phyloP scores from a whole-genome alignment of 2,329 filamentous ascomycete genomes.

The Spiromastix sp. region DNA sequence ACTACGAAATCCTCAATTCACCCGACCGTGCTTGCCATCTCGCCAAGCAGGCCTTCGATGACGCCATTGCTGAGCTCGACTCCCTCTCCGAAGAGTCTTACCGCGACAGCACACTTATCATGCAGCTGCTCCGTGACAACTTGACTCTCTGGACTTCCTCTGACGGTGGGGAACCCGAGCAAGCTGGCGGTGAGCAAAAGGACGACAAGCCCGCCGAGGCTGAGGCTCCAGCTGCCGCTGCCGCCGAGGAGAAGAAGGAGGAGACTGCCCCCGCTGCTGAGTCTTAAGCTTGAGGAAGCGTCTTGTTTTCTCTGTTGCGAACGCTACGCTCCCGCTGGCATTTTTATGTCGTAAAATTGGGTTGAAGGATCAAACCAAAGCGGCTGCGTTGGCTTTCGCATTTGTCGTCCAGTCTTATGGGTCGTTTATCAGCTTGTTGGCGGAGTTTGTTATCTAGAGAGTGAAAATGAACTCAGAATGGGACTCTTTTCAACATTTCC shows the following conservation, averaged over 20 bases:
- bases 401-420: slow-evolving; percentile 22
- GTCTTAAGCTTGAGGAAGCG: slow-evolving; percentile 18
- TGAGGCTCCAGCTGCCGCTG: slow-evolving; percentile 24
- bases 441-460: slow-evolving; percentile 35
- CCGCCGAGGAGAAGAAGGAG: not conserved
- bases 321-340: slow-evolving; percentile 17
- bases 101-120: slow-evolving; percentile 97
- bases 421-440: slow-evolving; percentile 26
- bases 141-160: slow-evolving; percentile 96
- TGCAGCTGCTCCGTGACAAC: slow-evolving; percentile 98
- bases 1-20: slow-evolving; percentile 98
- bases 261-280: slow-evolving; percentile 12
- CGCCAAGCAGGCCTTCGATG: slow-evolving; percentile 98
- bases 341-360: slow-evolving; percentile 10
- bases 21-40: slow-evolving; percentile 96
- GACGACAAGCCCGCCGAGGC: slow-evolving; percentile 47
- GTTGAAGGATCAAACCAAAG: slow-evolving; percentile 25
- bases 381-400: slow-evolving; percentile 26
- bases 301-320: slow-evolving; percentile 16
- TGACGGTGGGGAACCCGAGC: slow-evolving; percentile 63
- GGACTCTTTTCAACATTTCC: slow-evolving; percentile 33
- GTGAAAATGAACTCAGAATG: slow-evolving; percentile 27
- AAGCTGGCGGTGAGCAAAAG: slow-evolving; percentile 47
- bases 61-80: slow-evolving; percentile 97
- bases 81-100: slow-evolving; percentile 96